Base-by-base conservation (phyloP, 768 basidiomycete species). In the Tylopilus plumbeoviolaceoides region DNA sequence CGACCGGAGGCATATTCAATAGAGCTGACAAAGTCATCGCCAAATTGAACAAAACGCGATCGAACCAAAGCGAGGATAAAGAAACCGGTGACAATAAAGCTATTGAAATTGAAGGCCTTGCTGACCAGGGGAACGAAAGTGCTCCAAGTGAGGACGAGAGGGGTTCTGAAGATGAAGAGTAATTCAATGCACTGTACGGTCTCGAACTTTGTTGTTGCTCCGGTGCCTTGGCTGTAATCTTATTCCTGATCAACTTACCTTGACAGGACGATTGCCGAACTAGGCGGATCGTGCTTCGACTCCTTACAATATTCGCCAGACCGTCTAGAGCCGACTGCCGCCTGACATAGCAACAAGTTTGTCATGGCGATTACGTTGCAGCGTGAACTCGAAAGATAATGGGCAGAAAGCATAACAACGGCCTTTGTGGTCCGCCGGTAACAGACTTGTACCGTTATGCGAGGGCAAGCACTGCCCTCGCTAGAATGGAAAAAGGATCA, bases 1-100 rank as follows among this genome's bases (percentile, higher is more conserved):
- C 93, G 0, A 98, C 97, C 0, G 90, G 86, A 15, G 97, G 95
- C 2, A 95, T 98, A 59, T 99, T 98, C 78, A 98, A 98, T 70
- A 81, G 89, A 47, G 95, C 88, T 43, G 94, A 89, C 59, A 97
- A 97, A 73, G 81, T 98, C 49, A 80, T 99, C 40, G 87, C 87
- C 57, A 95, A 89, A 76, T 70, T 90, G 71, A 84, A 87, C 66
- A 87, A 87, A 71, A 84, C 80, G 70, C 77, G 80, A 64, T 75
- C 81, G 68, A 78, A 79, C 48, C 78, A 74, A 20, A 68, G 61
- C 20, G 82, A 79, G 43, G 79, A 72, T 38, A 76, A 69, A 44
- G 78, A 70, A 20, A 71, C 71, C 25, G 73, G 68, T 27, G 70
- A 71, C 36, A 70, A 72, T 28, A 64, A 66, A 51, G 74, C 67